Evolutionary conservation across 2,329 filamentous ascomycete species (phyloP), one percentile per base, ranked within the genome.

Genomic region (Phaeoacremonium minimum): DNA sequence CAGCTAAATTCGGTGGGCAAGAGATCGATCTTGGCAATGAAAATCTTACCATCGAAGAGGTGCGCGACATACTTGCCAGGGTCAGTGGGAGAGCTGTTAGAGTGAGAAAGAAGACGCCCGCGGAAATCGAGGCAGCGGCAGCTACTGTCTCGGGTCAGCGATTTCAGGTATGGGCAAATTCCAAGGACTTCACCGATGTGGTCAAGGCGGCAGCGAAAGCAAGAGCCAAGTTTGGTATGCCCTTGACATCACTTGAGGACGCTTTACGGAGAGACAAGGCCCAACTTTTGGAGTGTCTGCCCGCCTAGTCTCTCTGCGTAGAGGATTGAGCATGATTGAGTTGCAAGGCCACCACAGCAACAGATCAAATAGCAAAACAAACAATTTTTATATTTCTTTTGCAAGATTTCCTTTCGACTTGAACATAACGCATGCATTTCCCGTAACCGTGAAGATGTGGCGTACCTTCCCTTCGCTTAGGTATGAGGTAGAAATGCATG

Each of bases 1-100:
- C 56, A 4, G 33, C 32, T 28, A 55, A 47, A 34, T 63, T 61
- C 29, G 35, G 18, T 3, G 47, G 49, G 5, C 44, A 55, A 9
- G 56, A 52, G 26, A 55, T 63, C n/a, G 48, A 58, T 2, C 42
- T 63, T 4, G 45, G 35, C 2, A 46, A 45, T 30, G 56, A 58
- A n/a, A 12, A 36, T 2, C 28, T 61, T 2, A 51, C 49, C 2
- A 47, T 60, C n/a, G 38, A 61, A 36, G 47, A 62, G 28, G 37
- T 52, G 0, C 43, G 47, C 17, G 45, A 54, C 9, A 51, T 58
- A 12, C 40, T 64, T 1, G 33, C 20, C 2, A 49, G 18, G 7
- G 51, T 61, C 26, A 60, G 49, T 13, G 57, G 60, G 1, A 51
- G 47, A n/a, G 42, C 53, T 1, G 47, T 64, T 2, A 9, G 9